A percentile compares a stretch with the other conserved stretches of the same genome.
These are phyloP conservation scores for Ceratocystis huliohia DNA, from an alignment of 2,329 filamentous ascomycete species.

Conservation along the genomic window DNA sequence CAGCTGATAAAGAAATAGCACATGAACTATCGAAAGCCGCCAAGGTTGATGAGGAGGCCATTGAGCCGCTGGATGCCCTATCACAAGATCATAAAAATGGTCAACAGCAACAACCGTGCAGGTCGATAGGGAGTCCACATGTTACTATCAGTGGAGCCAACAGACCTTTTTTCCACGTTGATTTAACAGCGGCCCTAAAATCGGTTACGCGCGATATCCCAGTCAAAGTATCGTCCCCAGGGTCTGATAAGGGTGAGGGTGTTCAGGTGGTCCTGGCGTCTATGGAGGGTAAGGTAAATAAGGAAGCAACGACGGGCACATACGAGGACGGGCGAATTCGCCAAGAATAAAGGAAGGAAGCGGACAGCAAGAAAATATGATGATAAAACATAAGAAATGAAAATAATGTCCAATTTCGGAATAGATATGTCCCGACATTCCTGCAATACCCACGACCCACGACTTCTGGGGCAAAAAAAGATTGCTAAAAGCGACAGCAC, in stretches of 20 bases:
- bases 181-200: conserved; percentile 34
- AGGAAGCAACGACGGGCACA: neutral
- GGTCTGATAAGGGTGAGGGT: conserved; percentile 10
- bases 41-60: conserved; percentile 15
- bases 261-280: conserved; percentile 4
- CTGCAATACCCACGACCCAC: no score
- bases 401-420: no score
- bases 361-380: neutral
- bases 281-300: neutral
- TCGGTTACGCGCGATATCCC: conserved; percentile 24
- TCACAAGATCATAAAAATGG: conserved; percentile 22
- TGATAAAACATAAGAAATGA: neutral
- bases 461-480: no score
- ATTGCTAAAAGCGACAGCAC: neutral
- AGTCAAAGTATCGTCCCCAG: neutral
- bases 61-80: conserved; percentile 8
- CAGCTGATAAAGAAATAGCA: conserved; percentile 14
- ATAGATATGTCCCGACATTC: no score
- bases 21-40: neutral
- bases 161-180: conserved; percentile 37
- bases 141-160: conserved; percentile 32
- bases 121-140: neutral
- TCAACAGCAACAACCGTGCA: neutral
- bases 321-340: neutral
- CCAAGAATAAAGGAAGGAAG: neutral